phyloP scores from a whole-genome alignment of 1,139 yeast species.

The Scheffersomyces stambukii region DNA sequence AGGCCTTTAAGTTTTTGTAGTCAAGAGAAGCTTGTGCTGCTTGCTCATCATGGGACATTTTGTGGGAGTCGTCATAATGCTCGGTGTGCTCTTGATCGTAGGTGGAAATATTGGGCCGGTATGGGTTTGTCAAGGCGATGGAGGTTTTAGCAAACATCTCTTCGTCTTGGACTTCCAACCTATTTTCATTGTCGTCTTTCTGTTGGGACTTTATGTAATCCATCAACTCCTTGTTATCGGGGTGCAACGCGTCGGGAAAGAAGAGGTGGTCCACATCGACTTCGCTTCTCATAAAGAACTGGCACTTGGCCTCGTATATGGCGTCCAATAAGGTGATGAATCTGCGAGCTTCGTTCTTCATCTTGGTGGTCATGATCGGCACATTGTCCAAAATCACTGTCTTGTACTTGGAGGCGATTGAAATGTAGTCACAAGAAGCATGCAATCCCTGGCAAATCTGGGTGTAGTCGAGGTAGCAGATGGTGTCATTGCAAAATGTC shows the following conservation, averaged over 20 bases:
- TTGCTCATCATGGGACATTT: too few relatives aligned
- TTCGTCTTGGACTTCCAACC: constrained; percentile 52
- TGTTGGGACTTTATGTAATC: constrained; percentile 13
- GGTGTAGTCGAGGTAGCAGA: constrained; percentile 49
- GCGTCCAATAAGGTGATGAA: constrained; percentile 68
- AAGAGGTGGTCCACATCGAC: constrained; percentile 50
- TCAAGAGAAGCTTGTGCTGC: constrained; percentile 16
- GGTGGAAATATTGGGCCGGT: constrained; percentile 64
- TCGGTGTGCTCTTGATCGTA: constrained; percentile 46
- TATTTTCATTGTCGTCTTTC: constrained; percentile 14
- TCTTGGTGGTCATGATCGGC: constrained; percentile 53
- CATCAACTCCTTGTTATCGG: constrained; percentile 14
- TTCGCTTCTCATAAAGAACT: constrained; percentile 48
- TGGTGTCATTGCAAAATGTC: constrained; percentile 28
- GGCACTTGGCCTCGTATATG: constrained; percentile 63
- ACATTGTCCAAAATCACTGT: constrained; percentile 58
- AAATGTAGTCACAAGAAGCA: constrained; percentile 68
- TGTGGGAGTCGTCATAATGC: constrained; percentile 28
- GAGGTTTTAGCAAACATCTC: constrained; percentile 67
- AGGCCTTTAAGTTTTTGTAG: constrained; percentile 50
- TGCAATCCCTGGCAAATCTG: constrained; percentile 56
- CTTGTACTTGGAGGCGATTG: constrained; percentile 56
- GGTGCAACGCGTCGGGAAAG: constrained; percentile 46
- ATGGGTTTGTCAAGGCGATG: constrained; percentile 58
- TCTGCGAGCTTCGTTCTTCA: constrained; percentile 66